Evolutionary conservation across 257 asterid genomes (phyloP).

Genomic region (Solanum commersonii): DNA sequence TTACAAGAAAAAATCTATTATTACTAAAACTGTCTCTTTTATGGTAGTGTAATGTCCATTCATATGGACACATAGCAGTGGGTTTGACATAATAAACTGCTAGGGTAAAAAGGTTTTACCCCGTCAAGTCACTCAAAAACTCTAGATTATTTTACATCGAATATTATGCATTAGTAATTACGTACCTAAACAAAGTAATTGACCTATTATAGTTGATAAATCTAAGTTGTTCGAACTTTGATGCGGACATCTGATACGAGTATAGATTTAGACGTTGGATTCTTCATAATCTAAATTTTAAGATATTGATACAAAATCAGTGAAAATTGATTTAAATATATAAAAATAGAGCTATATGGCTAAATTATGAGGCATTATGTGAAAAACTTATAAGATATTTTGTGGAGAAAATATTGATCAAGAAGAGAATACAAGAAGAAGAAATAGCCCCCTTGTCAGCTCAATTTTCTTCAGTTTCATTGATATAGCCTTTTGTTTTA

Average conservation of each 20-base stretch:
- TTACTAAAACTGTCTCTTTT: not conserved
- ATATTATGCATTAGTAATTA: not conserved
- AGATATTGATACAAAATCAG: not conserved
- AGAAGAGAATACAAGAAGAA: not conserved
- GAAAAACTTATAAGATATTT: not conserved
- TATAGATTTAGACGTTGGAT: not conserved
- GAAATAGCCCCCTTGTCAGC: no score
- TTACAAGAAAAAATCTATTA: no score
- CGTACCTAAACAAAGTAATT: not conserved
- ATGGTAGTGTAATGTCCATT: not conserved
- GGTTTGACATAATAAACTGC: not conserved
- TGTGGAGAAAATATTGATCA: not conserved
- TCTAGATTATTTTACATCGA: not conserved
- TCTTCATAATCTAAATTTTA: not conserved
- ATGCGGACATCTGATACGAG: accelerated
- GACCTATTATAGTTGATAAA: not conserved
- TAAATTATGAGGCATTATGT: not conserved
- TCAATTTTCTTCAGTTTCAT: not conserved
- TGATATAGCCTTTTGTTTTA: not conserved
- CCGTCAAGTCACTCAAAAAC: not conserved
- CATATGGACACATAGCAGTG: not conserved
- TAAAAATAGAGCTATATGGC: not conserved
- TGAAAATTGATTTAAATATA: not conserved
- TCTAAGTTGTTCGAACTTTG: not conserved
- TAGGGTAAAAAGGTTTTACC: not conserved